Percentiles rank a stretch among this genome's conserved stretches.
Conservation (phyloP, 106 monocot species). For the Dendrobium nobile region DNA sequence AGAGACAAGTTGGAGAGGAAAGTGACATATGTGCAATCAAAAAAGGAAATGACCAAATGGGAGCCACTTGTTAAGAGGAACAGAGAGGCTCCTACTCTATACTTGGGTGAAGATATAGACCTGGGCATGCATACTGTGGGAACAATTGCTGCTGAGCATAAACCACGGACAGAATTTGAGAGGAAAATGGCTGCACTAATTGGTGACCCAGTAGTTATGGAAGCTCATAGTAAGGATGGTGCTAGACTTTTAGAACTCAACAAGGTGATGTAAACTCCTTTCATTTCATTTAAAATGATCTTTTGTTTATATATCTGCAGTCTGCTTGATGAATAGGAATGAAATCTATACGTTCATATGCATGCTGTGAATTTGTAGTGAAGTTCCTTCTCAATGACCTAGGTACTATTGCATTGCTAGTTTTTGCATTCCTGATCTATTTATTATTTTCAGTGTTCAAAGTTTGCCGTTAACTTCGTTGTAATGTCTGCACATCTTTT, state of each 20-base stretch:
- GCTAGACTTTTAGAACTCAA: conserved; percentile 72
- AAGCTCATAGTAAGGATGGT: conserved; percentile 84
- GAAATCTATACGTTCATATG: neutral
- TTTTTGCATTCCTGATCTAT: neutral
- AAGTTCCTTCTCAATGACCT: neutral
- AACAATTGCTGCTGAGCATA: conserved; percentile 64
- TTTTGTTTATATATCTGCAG: neutral
- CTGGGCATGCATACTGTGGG: conserved; percentile 68
- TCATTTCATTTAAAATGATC: neutral
- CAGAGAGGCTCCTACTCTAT: conserved; percentile 76
- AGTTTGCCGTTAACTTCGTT: neutral
- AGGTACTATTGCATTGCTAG: neutral
- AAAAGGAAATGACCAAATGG: conserved; percentile 95
- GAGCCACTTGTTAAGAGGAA: conserved; percentile 87
- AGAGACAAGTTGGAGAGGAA: conserved; percentile 76
- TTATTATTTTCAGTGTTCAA: neutral
- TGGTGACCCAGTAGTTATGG: conserved; percentile 39
- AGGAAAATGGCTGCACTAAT: conserved; percentile 71
- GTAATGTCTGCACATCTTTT: neutral
- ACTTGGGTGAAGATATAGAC: conserved; percentile 64
- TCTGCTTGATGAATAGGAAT: neutral
- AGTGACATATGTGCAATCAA: conserved; percentile 60
- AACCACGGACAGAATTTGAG: conserved; percentile 89
- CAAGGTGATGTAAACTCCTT: conserved; percentile 38
- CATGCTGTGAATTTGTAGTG: neutral